Evolutionary conservation across 177 flowering plant species (phyloP).

Genomic region (Vitis hybrid): DNA sequence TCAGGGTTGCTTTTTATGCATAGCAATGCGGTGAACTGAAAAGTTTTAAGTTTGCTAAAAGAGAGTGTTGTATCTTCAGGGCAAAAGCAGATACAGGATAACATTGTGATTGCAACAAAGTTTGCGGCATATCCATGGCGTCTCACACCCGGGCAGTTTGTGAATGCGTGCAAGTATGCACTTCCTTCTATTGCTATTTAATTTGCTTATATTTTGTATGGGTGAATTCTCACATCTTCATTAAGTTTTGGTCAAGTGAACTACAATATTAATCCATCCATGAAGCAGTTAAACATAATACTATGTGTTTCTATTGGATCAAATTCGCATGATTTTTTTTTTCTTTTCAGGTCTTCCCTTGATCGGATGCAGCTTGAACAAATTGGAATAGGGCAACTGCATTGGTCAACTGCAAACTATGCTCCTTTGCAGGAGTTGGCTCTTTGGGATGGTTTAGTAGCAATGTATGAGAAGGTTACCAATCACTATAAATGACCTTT

Average conservation of each 20-base stretch:
- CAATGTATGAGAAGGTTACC: slow-evolving; percentile 97
- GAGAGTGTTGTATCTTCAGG: slow-evolving; percentile 33
- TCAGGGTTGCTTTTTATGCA: not conserved
- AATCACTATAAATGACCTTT: slow-evolving; percentile 8
- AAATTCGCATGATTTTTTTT: not conserved
- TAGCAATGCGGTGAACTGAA: not conserved
- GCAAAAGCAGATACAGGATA: slow-evolving; percentile 36
- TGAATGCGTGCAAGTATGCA: slow-evolving; percentile 84
- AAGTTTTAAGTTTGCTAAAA: not conserved
- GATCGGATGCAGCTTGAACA: slow-evolving; percentile 77
- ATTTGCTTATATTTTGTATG: not conserved
- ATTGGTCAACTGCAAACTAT: slow-evolving; percentile 98
- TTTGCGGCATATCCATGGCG: slow-evolving; percentile 99
- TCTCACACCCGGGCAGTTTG: slow-evolving; percentile 82
- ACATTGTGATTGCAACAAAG: slow-evolving; percentile 88
- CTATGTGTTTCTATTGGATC: no score
- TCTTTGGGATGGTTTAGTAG: slow-evolving; percentile 97
- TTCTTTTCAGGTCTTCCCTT: slow-evolving; percentile 62
- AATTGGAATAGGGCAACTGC: slow-evolving; percentile 90
- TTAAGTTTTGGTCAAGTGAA: no score
- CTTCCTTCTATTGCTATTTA: not conserved
- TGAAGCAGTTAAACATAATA: no score
- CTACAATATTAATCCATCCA: no score
- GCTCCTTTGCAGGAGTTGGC: slow-evolving; percentile 92
- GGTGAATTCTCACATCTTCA: not conserved